phyloP scores from a whole-genome alignment of 2,329 filamentous ascomycete species.

The Sporothrix pallida region DNA sequence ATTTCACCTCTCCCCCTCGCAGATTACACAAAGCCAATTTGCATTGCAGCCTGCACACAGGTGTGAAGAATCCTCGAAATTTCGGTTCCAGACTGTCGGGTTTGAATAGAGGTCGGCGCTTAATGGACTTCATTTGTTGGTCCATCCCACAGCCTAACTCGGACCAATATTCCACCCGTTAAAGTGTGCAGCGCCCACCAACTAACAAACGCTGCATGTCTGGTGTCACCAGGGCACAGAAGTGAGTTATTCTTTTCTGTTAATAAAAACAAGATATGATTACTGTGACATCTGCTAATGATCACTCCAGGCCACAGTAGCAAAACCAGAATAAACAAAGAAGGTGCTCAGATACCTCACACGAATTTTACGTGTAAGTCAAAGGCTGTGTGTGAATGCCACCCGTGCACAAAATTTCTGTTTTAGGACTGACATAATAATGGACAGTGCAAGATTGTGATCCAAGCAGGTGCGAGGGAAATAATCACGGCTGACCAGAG shows the following conservation, averaged over 20 bases:
- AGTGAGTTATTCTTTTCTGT: background rate
- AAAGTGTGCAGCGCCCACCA: background rate
- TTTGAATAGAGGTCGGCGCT: slow-evolving; percentile 34
- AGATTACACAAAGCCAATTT: slow-evolving; percentile 15
- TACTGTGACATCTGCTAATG: too few species aligned
- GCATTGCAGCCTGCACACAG: background rate
- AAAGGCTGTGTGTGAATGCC: too few species aligned
- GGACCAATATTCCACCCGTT: slow-evolving; percentile 36
- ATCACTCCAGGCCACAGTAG: too few species aligned
- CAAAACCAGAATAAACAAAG: too few species aligned
- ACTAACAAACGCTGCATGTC: background rate
- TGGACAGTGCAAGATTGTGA: too few species aligned
- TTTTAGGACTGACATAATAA: too few species aligned
- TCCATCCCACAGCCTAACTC: slow-evolving; percentile 29
- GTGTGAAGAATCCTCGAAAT: slow-evolving; percentile 26
- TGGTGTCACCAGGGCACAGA: background rate
- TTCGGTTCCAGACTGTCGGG: slow-evolving; percentile 38
- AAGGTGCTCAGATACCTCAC: too few species aligned
- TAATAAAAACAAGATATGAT: background rate
- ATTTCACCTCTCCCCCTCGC: background rate
- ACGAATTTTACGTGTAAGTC: too few species aligned
- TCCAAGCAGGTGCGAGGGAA: background rate
- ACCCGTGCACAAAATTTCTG: too few species aligned
- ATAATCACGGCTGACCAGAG: background rate
- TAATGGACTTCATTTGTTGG: slow-evolving; percentile 35